Percentiles rank a stretch among this genome's conserved stretches.
phyloP scores from a whole-genome alignment of 2,329 filamentous ascomycete genomes.

The Epichloe typhina region DNA sequence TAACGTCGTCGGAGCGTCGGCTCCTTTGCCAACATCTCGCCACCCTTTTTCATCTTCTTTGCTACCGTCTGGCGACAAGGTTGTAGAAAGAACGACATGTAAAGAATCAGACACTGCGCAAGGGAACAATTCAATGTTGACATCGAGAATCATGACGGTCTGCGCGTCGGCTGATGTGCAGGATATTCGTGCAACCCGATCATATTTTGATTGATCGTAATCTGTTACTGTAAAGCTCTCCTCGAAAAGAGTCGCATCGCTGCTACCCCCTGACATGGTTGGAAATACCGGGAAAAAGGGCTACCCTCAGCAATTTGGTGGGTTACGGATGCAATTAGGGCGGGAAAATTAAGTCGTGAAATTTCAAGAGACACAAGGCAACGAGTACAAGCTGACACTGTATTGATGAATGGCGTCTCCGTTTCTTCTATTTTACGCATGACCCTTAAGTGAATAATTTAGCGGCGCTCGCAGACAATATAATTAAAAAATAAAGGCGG shows the following conservation, averaged over 20 bases:
- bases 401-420: background rate
- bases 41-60: constrained; percentile 69
- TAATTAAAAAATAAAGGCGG: background rate
- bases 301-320: background rate
- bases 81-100: constrained; percentile 71
- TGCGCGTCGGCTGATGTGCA: constrained; percentile 63
- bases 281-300: background rate
- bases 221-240: constrained; percentile 75
- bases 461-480: background rate
- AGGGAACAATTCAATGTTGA: constrained; percentile 88
- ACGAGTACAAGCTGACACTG: background rate
- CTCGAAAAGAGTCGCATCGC: constrained; percentile 87
- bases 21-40: constrained; percentile 54
- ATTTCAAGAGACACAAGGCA: background rate
- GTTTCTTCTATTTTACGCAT: too few species aligned
- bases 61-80: constrained; percentile 72
- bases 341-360: background rate
- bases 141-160: constrained; percentile 72
- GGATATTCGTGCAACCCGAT: constrained; percentile 78
- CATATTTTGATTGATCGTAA: constrained; percentile 80
- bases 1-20: constrained; percentile 42
- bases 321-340: background rate
- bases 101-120: constrained; percentile 61
- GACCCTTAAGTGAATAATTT: background rate
- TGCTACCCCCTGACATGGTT: constrained; percentile 33